A percentile compares a stretch with the other conserved stretches of the same genome.
Conservation (phyloP, 306 rosid species). For the Castanea crenata region DNA sequence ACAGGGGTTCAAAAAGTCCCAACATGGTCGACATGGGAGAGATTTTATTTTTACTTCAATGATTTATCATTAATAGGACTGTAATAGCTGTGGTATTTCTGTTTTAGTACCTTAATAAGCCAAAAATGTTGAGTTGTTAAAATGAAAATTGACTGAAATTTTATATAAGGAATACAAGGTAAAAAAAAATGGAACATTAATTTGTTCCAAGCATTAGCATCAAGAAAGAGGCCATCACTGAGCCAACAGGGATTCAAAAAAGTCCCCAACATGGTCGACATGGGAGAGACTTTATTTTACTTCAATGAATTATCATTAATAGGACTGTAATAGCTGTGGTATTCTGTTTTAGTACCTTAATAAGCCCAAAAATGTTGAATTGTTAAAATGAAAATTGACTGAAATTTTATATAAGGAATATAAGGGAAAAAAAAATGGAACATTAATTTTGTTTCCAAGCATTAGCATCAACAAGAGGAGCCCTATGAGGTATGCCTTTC, state of each 20-base stretch:
- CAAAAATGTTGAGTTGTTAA: background rate
- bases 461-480: conserved; percentile 51
- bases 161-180: background rate
- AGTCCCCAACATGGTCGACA: conserved; percentile 37
- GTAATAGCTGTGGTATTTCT: conserved; percentile 18
- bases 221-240: conserved; percentile 2
- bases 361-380: conserved; percentile 11
- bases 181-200: conserved; percentile 8
- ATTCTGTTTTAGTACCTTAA: conserved; percentile 18
- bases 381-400: background rate
- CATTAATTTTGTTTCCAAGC: conserved; percentile 2
- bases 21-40: conserved; percentile 33
- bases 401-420: background rate
- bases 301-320: conserved; percentile 10
- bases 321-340: conserved; percentile 17
- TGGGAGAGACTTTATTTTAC: conserved; percentile 31
- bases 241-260: conserved; percentile 30
- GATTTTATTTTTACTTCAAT: conserved; percentile 26
- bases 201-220: background rate
- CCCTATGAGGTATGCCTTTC: conserved; percentile 73
- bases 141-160: background rate
- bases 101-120: conserved; percentile 18
- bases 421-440: conserved; percentile 7
- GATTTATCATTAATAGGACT: conserved; percentile 8
- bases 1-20: conserved; percentile 33